A percentile compares a stretch with the other conserved stretches of the same genome.
Conservation (phyloP, 192 early-diverging fungal species). For the Paraglomus occultum region DNA sequence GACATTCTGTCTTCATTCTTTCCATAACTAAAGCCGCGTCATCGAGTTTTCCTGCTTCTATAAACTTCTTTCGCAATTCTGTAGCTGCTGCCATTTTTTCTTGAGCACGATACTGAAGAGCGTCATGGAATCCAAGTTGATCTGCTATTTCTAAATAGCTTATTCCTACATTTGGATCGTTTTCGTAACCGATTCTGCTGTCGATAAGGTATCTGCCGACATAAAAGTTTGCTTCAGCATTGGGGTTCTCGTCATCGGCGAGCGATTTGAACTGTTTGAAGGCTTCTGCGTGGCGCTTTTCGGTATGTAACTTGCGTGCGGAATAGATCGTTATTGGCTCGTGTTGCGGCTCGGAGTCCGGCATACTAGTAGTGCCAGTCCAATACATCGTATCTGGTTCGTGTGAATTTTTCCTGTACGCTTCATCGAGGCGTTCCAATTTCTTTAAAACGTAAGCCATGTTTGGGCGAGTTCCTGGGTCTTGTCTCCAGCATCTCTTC, state of each 20-base stretch:
- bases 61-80: no score
- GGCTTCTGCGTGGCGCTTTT: neutral
- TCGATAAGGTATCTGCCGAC: constrained; percentile 8
- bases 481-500: neutral
- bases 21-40: no score
- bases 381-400: no score
- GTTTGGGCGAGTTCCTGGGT: neutral
- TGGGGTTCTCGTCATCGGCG: neutral
- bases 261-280: neutral
- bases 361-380: no score
- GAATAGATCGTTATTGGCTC: neutral
- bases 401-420: neutral
- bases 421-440: neutral
- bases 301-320: neutral
- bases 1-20: no score
- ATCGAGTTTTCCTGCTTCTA: no score
- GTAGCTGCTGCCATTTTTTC: no score
- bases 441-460: neutral
- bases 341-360: neutral
- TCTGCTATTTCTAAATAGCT: no score
- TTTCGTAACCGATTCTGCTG: no score
- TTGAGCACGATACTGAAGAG: no score
- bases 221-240: neutral
- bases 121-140: no score
- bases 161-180: no score